A percentile compares a stretch with the other conserved stretches of the same genome.
phyloP scores from a whole-genome alignment of 2,329 filamentous ascomycete species.

The Chrysoporthe puriensis region DNA sequence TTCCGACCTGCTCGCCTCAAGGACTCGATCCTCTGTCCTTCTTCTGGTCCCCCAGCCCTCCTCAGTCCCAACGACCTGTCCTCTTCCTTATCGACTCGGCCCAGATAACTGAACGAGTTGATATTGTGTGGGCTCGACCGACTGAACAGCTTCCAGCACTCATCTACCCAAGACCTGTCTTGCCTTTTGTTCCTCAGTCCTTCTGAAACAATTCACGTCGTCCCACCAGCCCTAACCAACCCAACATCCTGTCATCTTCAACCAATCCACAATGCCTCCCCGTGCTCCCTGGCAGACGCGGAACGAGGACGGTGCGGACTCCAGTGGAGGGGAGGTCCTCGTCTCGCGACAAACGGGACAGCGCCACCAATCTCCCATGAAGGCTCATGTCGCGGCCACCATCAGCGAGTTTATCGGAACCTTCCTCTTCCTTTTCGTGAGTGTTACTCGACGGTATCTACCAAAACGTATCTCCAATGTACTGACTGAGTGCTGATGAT shows the following conservation, averaged over 20 bases:
- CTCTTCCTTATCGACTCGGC: not conserved
- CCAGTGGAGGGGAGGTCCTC: slow-evolving; percentile 20
- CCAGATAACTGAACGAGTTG: not conserved
- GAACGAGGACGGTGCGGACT: slow-evolving; percentile 12
- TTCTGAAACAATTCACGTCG: not conserved
- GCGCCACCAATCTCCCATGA: slow-evolving; percentile 17
- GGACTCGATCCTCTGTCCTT: not conserved
- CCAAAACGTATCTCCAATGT: not conserved
- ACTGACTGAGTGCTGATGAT: not conserved
- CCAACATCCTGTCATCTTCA: not conserved
- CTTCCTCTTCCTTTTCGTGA: slow-evolving; percentile 53
- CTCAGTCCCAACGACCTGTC: not conserved
- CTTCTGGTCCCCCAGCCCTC: not conserved
- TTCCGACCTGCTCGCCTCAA: not conserved
- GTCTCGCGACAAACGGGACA: slow-evolving; percentile 16
- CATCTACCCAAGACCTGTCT: slow-evolving; percentile 1
- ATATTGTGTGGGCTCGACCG: not conserved
- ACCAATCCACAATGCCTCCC: slow-evolving; percentile 22
- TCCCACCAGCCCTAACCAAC: not conserved
- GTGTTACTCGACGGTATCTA: slow-evolving; percentile 34
- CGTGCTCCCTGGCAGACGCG: slow-evolving; percentile 22
- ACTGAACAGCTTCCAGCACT: not conserved
- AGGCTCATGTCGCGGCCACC: slow-evolving; percentile 46
- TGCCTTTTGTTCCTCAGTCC: not conserved
- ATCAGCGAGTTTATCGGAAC: slow-evolving; percentile 57